These are phyloP conservation scores for Pythium aquatile DNA, from an alignment of 352 stramenopile species.

Conservation along the genomic window DNA sequence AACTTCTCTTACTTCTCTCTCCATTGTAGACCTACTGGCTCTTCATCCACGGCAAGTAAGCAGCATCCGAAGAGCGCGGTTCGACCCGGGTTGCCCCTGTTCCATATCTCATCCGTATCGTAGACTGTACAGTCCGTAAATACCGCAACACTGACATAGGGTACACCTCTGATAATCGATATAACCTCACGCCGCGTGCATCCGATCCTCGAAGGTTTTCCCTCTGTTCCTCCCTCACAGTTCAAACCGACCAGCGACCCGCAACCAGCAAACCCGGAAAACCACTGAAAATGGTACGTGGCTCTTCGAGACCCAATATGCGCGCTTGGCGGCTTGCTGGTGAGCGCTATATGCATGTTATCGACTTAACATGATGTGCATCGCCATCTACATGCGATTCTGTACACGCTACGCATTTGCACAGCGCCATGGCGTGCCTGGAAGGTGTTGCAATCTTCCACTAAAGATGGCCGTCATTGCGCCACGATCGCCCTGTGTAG, in stretches of 20 bases:
- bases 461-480: not conserved
- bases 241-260: slow-evolving; percentile 24
- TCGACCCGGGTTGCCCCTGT: not conserved
- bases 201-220: slow-evolving; percentile 20
- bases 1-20: not conserved
- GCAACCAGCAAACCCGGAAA: slow-evolving; percentile 20
- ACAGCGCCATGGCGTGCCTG: not conserved
- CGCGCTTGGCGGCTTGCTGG: not conserved
- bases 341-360: not conserved
- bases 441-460: slow-evolving; percentile 4
- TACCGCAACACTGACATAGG: not conserved
- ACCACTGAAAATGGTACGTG: slow-evolving; percentile 23
- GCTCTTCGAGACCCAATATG: not conserved
- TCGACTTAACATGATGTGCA: not conserved
- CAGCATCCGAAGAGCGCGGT: not conserved
- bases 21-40: slow-evolving; percentile 22
- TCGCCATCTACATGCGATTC: not conserved
- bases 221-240: slow-evolving; percentile 25
- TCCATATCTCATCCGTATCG: not conserved
- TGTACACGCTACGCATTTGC: not conserved
- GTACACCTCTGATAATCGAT: slow-evolving; percentile 12
- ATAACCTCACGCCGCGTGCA: slow-evolving; percentile 5
- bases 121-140: slow-evolving; percentile 14
- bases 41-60: slow-evolving; percentile 23
- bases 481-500: not conserved